Evolutionary conservation across 805 yeast species (phyloP).

Genomic region (Candida schatavii): DNA sequence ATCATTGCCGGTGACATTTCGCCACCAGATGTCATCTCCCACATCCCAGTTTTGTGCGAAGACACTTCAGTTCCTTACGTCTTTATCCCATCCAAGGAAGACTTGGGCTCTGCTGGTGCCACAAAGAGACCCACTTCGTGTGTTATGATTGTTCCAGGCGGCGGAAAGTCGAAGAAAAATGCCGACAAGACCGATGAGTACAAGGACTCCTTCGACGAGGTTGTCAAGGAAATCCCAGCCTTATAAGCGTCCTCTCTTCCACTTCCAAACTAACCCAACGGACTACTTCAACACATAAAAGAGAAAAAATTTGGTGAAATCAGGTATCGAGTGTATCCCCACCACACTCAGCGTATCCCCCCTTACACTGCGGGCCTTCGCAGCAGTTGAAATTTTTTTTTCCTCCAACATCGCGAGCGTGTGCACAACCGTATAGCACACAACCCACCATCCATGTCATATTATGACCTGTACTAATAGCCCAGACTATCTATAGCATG

Average conservation of each 20-base stretch:
- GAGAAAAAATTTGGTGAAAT: too few relatives aligned
- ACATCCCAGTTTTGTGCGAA: constrained; percentile 95
- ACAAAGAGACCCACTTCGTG: constrained; percentile 99
- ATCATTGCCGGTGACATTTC: constrained; percentile 97
- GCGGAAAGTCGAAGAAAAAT: constrained; percentile 77
- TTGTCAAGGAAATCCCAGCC: constrained; percentile 80
- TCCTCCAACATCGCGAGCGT: neutral
- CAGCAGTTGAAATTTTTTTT: too few relatives aligned
- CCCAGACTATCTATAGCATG: constrained; percentile 3
- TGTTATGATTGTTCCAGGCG: constrained; percentile 96
- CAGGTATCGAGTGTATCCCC: too few relatives aligned
- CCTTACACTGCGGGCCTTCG: too few relatives aligned
- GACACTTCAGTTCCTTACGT: constrained; percentile 88
- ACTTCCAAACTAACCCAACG: too few relatives aligned
- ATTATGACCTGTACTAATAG: constrained; percentile 4
- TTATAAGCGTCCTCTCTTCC: constrained; percentile 17
- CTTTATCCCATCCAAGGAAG: constrained; percentile 96
- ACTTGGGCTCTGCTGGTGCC: constrained; percentile 97
- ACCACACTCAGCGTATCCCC: too few relatives aligned
- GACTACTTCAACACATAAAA: too few relatives aligned
- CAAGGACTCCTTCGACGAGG: constrained; percentile 88
- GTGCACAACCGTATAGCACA: neutral
- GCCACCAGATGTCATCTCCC: constrained; percentile 96
- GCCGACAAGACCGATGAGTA: constrained; percentile 74
- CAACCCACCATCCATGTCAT: neutral